A percentile compares a stretch with the other conserved stretches of the same genome.
Evolutionary conservation across 1,284 basidiomycete species (phyloP).

Genomic region (Rhodotorula sp.): DNA sequence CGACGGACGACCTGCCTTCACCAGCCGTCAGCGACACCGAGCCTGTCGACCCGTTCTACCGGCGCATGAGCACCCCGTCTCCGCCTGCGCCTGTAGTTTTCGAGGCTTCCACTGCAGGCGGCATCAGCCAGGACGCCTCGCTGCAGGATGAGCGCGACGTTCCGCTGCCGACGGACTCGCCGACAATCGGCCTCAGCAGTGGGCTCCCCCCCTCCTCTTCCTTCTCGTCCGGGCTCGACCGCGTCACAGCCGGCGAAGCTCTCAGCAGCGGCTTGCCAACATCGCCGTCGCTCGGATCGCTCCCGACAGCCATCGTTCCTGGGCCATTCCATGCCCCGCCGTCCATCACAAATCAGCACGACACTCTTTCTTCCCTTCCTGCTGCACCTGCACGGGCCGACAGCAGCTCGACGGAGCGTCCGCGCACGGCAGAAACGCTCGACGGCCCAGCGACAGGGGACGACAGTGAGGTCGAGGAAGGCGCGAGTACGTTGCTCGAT

Average conservation of each 20-base stretch:
- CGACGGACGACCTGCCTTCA: not conserved
- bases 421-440: not conserved
- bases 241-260: too few relatives aligned
- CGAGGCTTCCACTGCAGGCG: not conserved
- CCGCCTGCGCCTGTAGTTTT: not conserved
- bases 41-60: conserved; percentile 23
- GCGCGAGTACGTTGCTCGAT: not conserved
- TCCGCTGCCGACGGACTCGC: not conserved
- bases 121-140: too few relatives aligned
- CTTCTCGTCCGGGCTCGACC: too few relatives aligned
- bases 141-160: not conserved
- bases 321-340: not conserved
- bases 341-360: not conserved
- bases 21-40: conserved; percentile 21
- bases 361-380: conserved; percentile 11
- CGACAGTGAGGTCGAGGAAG: not conserved
- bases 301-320: too few relatives aligned
- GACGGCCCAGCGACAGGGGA: not conserved
- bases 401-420: not conserved
- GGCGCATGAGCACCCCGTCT: not conserved
- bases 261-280: too few relatives aligned
- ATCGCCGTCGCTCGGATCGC: too few relatives aligned
- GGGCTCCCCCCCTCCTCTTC: too few relatives aligned
- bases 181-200: too few relatives aligned
- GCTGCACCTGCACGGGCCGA: not conserved